Base-by-base conservation (phyloP, 2,329 filamentous ascomycete species). In the Thielaviopsis musarum region DNA sequence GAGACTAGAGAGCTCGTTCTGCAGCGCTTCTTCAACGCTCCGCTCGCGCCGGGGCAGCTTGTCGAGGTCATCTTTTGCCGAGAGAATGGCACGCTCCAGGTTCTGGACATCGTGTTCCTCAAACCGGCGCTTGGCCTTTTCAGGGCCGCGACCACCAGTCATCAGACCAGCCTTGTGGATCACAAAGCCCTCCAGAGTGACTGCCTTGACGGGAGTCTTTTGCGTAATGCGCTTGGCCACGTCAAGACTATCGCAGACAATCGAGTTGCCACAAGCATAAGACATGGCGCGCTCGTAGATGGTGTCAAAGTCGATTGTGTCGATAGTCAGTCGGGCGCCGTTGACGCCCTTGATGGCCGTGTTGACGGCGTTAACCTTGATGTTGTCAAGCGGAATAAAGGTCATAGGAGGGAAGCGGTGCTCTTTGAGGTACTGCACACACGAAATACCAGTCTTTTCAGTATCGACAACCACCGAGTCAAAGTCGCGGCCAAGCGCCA, bases 161-260 rank as follows among this genome's bases (percentile, higher is more conserved):
- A 98, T 97, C 58, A 94, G 78, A 67, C 93, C 93, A 53, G 88
- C 90, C 69, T 97, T 97, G 74, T 95, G 90, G 64, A 98, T 96
- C 62, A 98, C 86, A 59, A 86, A 91, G n/a, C 93, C 93, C 67
- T 97, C 91, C 13, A 97, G 72, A 0, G 91, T 95, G 13, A 98
- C 91, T 5, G 91, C 91, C 70, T 97, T 97, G 58, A 94, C 91
- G 61, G 91, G 87, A 34, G 96, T 84, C 34, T 81, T 84, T 64
- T 83, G 85, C 60, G 89, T 91, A 53, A 98, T 84, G 61, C 91
- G 81, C 69, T 94, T 95, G 28, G 93, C 93, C 58, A 93, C 84
- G 3, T 85, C 80, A 41, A 96, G 76, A 59, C 82, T 87, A 70
- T 98, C 93, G 67, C 91, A 97, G 5, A 98, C 89, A 64, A 98